Base-by-base conservation (phyloP, 257 asterid genomes). In the Lithospermum erythrorhizon region DNA sequence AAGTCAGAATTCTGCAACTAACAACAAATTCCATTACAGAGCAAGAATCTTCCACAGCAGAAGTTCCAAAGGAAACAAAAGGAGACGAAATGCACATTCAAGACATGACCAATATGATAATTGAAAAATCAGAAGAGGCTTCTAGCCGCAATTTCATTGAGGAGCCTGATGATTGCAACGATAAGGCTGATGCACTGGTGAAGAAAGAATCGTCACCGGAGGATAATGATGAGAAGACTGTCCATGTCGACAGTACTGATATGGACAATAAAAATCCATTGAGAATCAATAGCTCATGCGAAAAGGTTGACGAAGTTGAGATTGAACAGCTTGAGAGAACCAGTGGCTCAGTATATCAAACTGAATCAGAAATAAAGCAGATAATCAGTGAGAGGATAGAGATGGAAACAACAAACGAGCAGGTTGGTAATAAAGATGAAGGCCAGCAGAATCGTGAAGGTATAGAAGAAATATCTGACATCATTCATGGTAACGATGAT, bases 201-300 rank as follows among this genome's bases (percentile, higher is more conserved):
- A 55, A 48, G 53, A 62, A 70, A 24, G 70, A 67, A 29, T 56
- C 56, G 16, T 57, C 61, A 41, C 45, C 61, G 54, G 68, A 75
- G 72, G 74, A 67, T 60, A 55, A 41, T 55, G 35, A 53, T 69
- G 68, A 23, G 49, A 66, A 59, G 73, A 62, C 69, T 63, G 21
- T 25, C 48, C 62, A 37, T 22, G 69, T 65, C 29, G 47, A 62
- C 19, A 55, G 64, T 51, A 57, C 63, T 23, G 58, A 52, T 61
- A 62, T 41, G 59, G 68, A 54, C 13, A 76, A 68, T 58, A 73
- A 72, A 55, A 65, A 59, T 55, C 70, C 58, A 53, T 59, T 61
- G 55, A 63, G 30, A 35, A 35, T 9, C 3, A 35, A 9, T 35
- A 35, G 47, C 47, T 35, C 47, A 35, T 8, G 47, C 47, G 15